Conservation (phyloP, 192 early-diverging fungal genomes). For the Coemansia sp. region DNA sequence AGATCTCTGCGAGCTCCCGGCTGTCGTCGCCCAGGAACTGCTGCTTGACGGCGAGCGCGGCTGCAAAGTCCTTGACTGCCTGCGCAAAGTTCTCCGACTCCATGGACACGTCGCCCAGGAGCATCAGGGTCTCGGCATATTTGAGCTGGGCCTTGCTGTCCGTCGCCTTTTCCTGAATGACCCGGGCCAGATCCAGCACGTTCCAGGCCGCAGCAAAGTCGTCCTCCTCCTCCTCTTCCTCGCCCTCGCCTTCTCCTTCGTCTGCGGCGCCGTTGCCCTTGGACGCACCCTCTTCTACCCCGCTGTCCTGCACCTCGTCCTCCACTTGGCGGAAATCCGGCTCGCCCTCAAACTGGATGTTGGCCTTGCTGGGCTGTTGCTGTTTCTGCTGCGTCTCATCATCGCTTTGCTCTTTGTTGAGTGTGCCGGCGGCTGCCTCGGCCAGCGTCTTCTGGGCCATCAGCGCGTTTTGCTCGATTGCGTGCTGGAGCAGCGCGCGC, state of each 20-base stretch:
- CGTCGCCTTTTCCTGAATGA: conserved; percentile 67
- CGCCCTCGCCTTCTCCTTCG: conserved; percentile 31
- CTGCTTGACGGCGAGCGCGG: conserved; percentile 36
- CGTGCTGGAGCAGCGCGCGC: conserved; percentile 67
- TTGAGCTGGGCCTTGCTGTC: conserved; percentile 61
- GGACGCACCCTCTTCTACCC: too few species aligned
- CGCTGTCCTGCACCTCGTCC: conserved; percentile 7
- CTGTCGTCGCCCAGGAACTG: conserved; percentile 29
- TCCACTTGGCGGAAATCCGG: conserved; percentile 54
- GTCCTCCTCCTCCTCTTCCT: conserved; percentile 53
- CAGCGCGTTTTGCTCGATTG: conserved; percentile 72
- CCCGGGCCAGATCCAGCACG: conserved; percentile 77
- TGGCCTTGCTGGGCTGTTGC: conserved; percentile 33
- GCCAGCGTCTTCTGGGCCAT: conserved; percentile 61
- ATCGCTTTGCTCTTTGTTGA: conserved; percentile 18
- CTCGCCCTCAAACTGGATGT: conserved; percentile 70
- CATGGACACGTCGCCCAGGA: conserved; percentile 83
- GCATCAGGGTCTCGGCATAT: conserved; percentile 58
- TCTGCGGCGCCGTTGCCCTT: too few species aligned
- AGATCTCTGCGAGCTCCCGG: conserved; percentile 52
- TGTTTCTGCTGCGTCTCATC: conserved; percentile 5
- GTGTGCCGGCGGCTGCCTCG: conserved; percentile 42
- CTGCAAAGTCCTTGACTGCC: conserved; percentile 42
- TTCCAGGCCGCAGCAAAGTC: conserved; percentile 80
- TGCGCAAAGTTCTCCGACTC: conserved; percentile 71